Evolutionary conservation across 208 protist species (phyloP), one percentile per base, ranked within the genome.

Genomic region (Crithidia bombi): DNA sequence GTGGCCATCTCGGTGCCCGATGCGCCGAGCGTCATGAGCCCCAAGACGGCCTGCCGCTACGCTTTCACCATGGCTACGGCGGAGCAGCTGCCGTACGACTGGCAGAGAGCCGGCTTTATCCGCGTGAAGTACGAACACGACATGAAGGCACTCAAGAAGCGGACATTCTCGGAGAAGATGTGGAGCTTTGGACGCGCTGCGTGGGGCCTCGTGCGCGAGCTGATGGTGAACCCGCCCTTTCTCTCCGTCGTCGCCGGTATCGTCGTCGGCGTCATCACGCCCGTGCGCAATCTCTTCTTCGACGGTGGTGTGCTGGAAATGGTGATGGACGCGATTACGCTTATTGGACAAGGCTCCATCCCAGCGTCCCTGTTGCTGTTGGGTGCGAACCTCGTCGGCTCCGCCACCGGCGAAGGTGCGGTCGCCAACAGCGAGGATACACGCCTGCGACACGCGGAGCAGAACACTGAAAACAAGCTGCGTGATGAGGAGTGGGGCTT

Each of bases 321-420:
- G 50, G 15, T 93, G 23, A 90, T 85, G 77, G 83, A 91, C 41
- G 72, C 82, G 21, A 75, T 88, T 23, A 62, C 56, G 26, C 63
- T 93, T 5, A 52, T 95, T 2, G 77, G 79, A 39, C 69, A 85
- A 26, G 87, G 87, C 23, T 86, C 75, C 28, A 87, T 95, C 38
- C 90, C 90, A 19, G 55, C 80, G 26, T 85, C 87, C n/a, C 70
- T 95, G 67, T 75, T 95, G 61, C 75, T 95, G 66, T 74, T 95
- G 39, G 90, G 87, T 21, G 63, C 81, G 4, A 91, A 90, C 68
- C 76, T 95, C 2, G 73, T 78, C 26, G 80, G 78, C 26, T 79
- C 79, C 11, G 65, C 67, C 55, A 49, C 51, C n/a, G 46, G 35
- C 26, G 17, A 5, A 35, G 41, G 32, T 38, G 55, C 39, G 5